Conservation (phyloP, 2,329 filamentous ascomycete genomes). For the Simplicillium sp. region DNA sequence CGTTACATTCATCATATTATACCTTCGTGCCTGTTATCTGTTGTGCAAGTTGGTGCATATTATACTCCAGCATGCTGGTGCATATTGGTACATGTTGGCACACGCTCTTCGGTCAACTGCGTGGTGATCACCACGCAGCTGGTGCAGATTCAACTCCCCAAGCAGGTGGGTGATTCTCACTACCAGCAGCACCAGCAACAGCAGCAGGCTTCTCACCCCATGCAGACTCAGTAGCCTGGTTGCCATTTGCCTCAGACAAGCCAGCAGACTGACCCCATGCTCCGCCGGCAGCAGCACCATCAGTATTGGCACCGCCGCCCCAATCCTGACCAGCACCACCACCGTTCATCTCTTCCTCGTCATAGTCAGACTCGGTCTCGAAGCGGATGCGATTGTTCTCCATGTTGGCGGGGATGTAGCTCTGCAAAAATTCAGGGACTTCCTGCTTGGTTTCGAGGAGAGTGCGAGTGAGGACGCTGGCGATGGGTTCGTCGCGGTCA, state of each 20-base stretch:
- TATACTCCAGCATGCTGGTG: too few relatives aligned
- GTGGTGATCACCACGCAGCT: too few relatives aligned
- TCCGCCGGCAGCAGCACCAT: background rate
- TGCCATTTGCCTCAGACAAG: too few relatives aligned
- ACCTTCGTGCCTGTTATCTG: too few relatives aligned
- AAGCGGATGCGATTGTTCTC: slow-evolving; percentile 38
- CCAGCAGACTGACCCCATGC: background rate
- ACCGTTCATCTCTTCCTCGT: slow-evolving; percentile 23
- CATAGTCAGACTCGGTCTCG: slow-evolving; percentile 46
- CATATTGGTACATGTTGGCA: too few relatives aligned
- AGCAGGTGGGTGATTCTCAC: too few relatives aligned
- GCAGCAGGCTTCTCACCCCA: slow-evolving; percentile 6
- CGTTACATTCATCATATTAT: too few relatives aligned
- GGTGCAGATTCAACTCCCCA: too few relatives aligned
- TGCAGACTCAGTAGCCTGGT: slow-evolving; percentile 1
- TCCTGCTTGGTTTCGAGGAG: slow-evolving; percentile 70
- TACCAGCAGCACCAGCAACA: background rate
- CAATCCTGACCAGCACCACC: slow-evolving; percentile 11
- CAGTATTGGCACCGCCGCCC: slow-evolving; percentile 3
- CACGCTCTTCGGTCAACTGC: too few relatives aligned
- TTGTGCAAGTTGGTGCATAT: too few relatives aligned
- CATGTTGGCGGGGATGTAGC: slow-evolving; percentile 49
- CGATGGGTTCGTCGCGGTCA: slow-evolving; percentile 65
- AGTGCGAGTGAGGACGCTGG: slow-evolving; percentile 65
- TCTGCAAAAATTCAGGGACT: slow-evolving; percentile 72